phyloP scores from a whole-genome alignment of 768 basidiomycete genomes.

The Psilocybe azurescens region DNA sequence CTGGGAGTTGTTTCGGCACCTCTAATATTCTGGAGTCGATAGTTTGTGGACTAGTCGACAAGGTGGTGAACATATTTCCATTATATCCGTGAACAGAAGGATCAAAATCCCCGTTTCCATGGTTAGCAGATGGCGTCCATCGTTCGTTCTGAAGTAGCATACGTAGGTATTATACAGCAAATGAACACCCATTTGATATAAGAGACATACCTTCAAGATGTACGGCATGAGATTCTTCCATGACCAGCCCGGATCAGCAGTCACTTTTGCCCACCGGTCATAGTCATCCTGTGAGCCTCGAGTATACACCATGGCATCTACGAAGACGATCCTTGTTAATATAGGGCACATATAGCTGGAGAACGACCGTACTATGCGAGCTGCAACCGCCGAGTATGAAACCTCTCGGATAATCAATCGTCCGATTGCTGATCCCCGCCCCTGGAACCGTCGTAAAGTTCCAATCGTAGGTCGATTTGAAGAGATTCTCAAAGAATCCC shows the following conservation, averaged over 20 bases:
- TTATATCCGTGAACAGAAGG: conserved; percentile 23
- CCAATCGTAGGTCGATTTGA: conserved; percentile 30
- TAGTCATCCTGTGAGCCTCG: conserved; percentile 35
- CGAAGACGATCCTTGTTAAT: background rate
- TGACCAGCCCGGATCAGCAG: conserved; percentile 35
- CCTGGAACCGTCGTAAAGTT: conserved; percentile 39
- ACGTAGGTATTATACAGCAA: too few relatives aligned
- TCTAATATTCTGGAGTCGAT: conserved; percentile 38
- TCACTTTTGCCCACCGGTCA: conserved; percentile 30
- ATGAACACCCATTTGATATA: too few relatives aligned
- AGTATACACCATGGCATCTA: conserved; percentile 37
- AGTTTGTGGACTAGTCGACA: conserved; percentile 26
- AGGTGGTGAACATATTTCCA: conserved; percentile 21
- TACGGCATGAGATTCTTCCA: conserved; percentile 36
- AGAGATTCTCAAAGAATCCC: background rate
- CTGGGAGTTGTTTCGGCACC: conserved; percentile 36
- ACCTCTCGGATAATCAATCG: conserved; percentile 31
- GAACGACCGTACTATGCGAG: conserved; percentile 28
- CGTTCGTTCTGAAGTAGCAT: conserved; percentile 19
- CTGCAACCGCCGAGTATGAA: conserved; percentile 36
- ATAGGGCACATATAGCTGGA: background rate
- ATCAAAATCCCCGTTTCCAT: conserved; percentile 24
- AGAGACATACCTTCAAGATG: conserved; percentile 25
- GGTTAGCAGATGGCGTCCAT: conserved; percentile 21
- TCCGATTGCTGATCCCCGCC: conserved; percentile 28